Base-by-base conservation (phyloP, 2,329 filamentous ascomycete genomes). In the Talaromyces sp. region DNA sequence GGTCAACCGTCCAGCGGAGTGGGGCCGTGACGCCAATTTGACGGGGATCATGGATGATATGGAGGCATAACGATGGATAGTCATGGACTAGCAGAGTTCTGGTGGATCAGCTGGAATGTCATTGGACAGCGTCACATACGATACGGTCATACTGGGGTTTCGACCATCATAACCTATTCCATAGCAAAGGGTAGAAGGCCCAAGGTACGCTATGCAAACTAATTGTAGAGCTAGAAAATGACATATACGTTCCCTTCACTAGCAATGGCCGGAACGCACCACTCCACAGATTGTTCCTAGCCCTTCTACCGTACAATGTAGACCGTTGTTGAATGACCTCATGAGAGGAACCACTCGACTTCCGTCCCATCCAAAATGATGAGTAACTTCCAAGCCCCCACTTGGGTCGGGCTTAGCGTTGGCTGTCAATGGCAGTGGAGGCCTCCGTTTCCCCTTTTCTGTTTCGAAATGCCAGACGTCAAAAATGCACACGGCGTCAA, bases 141-240 rank as follows among this genome's bases (percentile, higher is more conserved):
- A 54, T 37, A 54, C n/a, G n/a, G 52, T 56, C 52, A 56, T 56
- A 56, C 52, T 56, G 52, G 52, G 50, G 27, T 31, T 7, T 27
- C 47, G 22, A 27, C 6, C 11, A 16, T 33, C 3, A 33, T 31
- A 31, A 31, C 27, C 27, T 31, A 31, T 31, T 31, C 7, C 27
- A 31, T 5, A 31, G 4, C 7, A 31, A 31, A 52, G 31, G 16
- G 27, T 19, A 11, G 4, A 14, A 11, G 10, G 50, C 9, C 31
- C 4, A 37, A 54, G 31, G 49, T 52, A 52, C 49, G 16, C 24
- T 35, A 52, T 11, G 49, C 13, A 11, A 33, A 6, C 19, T 47
- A n/a, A 16, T 16, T 5, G 24, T 19, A 50, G 47, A 27, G 47
- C 24, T 52, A 33, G 11, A n/a, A 8, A 31, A 50, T 50, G 47